These are phyloP conservation scores for Stipa capillata DNA, from an alignment of 176 grass and related monocot species.

Conservation along the genomic window DNA sequence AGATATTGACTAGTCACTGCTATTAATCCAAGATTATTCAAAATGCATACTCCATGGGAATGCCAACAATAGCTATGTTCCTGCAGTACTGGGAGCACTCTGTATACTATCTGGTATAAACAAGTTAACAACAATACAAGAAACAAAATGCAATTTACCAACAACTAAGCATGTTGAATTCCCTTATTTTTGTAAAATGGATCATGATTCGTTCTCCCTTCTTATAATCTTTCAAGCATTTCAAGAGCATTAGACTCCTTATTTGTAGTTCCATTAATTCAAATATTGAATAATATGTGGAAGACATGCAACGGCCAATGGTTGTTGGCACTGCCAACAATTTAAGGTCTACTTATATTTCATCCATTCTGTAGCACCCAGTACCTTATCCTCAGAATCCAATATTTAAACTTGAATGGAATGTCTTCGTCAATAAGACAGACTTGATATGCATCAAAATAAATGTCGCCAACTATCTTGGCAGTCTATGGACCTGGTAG, in stretches of 20 bases:
- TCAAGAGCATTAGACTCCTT: not conserved
- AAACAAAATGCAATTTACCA: not conserved
- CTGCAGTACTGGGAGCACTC: not conserved
- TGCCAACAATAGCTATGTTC: not conserved
- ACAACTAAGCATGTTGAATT: not conserved
- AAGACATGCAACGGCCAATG: not conserved
- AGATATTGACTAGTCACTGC: not conserved
- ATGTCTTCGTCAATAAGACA: conserved; percentile 5
- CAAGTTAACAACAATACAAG: not conserved
- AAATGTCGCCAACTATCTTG: not conserved
- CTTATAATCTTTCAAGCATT: not conserved
- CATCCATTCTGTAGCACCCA: not conserved
- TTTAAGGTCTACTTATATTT: conserved; percentile 1
- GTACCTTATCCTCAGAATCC: conserved; percentile 23
- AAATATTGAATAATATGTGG: not conserved
- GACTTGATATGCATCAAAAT: conserved; percentile 8
- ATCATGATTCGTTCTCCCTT: not conserved
- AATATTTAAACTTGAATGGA: conserved; percentile 12
- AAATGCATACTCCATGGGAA: not conserved
- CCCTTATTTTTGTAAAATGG: not conserved
- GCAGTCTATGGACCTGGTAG: not conserved
- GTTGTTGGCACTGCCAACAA: not conserved
- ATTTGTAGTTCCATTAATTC: not conserved
- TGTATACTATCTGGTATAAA: not conserved
- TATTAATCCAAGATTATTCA: not conserved